phyloP scores from a whole-genome alignment of 768 basidiomycete genomes.

The Tricholoma matsutake region DNA sequence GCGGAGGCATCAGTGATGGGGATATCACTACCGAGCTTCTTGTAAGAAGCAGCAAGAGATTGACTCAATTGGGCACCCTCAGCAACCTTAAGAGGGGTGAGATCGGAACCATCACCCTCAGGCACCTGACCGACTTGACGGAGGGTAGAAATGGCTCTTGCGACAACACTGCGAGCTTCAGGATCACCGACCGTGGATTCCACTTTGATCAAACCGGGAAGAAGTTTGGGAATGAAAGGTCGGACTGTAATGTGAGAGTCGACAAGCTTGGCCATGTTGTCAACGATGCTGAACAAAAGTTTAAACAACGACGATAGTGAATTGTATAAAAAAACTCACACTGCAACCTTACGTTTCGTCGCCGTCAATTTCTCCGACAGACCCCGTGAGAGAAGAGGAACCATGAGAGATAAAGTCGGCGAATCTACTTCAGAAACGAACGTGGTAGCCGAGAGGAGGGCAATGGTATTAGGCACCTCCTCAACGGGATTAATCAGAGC shows the following conservation, averaged over 20 bases:
- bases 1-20: conserved; percentile 55
- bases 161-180: conserved; percentile 91
- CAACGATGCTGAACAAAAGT: conserved; percentile 65
- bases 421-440: conserved; percentile 99
- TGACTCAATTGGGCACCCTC: conserved; percentile 66
- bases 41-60: conserved; percentile 75
- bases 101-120: conserved; percentile 84
- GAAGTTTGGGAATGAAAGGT: conserved; percentile 93
- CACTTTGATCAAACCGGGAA: conserved; percentile 95
- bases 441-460: conserved; percentile 95
- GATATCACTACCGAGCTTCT: conserved; percentile 69
- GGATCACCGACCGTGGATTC: conserved; percentile 95
- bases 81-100: conserved; percentile 78
- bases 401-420: conserved; percentile 95
- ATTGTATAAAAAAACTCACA: conserved; percentile 53
- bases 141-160: conserved; percentile 91
- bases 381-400: conserved; percentile 92
- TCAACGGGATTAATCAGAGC: conserved; percentile 98
- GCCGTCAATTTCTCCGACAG: conserved; percentile 91
- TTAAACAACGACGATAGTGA: conserved; percentile 15
- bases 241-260: conserved; percentile 93
- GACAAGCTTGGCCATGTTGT: conserved; percentile 99
- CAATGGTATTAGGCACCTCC: conserved; percentile 95
- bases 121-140: conserved; percentile 94
- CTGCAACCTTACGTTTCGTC: conserved; percentile 96